phyloP scores from a whole-genome alignment of 139 green algal genomes.

The Asterochloris sp. region DNA sequence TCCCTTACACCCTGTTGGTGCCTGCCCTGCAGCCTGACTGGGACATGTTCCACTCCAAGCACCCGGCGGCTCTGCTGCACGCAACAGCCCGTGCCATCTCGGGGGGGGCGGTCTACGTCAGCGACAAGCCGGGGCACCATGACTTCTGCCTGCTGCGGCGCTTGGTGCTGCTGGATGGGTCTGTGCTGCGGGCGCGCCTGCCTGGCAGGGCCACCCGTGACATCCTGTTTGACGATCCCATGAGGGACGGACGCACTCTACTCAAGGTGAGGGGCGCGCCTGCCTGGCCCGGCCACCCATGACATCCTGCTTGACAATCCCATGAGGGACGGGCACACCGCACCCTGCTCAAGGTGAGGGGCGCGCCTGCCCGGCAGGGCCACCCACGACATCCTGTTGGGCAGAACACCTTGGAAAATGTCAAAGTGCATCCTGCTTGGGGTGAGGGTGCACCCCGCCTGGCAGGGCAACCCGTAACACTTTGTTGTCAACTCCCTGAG shows the following conservation, averaged over 20 bases:
- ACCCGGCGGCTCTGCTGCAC: constrained; percentile 46
- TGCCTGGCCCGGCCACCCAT: constrained; percentile 65
- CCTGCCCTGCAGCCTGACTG: constrained; percentile 22
- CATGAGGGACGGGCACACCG: constrained; percentile 62
- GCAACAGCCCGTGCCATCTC: constrained; percentile 49
- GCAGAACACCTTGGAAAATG: too few relatives aligned
- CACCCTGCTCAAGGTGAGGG: constrained; percentile 74
- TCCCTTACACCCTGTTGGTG: background rate
- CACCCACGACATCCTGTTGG: constrained; percentile 87
- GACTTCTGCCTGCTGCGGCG: constrained; percentile 70
- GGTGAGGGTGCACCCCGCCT: too few relatives aligned
- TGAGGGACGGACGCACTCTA: constrained; percentile 67
- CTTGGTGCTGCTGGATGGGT: constrained; percentile 69
- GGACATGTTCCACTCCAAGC: constrained; percentile 53
- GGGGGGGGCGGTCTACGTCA: constrained; percentile 80
- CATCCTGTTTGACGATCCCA: constrained; percentile 83
- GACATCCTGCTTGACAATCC: constrained; percentile 89
- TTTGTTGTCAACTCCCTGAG: constrained; percentile 75
- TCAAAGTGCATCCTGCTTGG: too few relatives aligned
- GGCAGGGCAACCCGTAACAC: too few relatives aligned
- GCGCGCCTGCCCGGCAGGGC: constrained; percentile 43
- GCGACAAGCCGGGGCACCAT: constrained; percentile 82
- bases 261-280: constrained; percentile 62
- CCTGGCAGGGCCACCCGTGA: constrained; percentile 88
- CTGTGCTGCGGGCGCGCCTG: constrained; percentile 55